Evolutionary conservation across 805 yeast genomes (phyloP).

Genomic region (Grigorovia humatica): DNA sequence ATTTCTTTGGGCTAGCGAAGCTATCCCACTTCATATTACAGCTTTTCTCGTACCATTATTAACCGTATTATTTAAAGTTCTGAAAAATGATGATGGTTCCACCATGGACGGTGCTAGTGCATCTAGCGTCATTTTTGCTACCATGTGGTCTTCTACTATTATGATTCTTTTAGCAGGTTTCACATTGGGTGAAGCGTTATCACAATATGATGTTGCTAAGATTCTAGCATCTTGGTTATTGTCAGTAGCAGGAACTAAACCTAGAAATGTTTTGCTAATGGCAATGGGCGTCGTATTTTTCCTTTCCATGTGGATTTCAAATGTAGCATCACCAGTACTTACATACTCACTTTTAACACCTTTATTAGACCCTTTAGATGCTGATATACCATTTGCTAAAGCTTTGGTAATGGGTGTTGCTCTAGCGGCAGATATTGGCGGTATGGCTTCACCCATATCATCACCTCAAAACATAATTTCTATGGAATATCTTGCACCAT

Average conservation of each 20-base stretch:
- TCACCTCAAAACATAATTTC: conserved; percentile 95
- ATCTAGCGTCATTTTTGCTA: conserved; percentile 51
- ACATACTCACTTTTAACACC: conserved; percentile 85
- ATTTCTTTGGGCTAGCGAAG: conserved; percentile 89
- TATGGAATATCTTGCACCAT: conserved; percentile 64
- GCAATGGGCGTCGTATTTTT: conserved; percentile 80
- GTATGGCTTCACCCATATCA: conserved; percentile 94
- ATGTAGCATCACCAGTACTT: conserved; percentile 92
- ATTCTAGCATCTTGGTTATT: conserved; percentile 78
- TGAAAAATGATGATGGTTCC: conserved; percentile 42
- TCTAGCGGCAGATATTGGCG: conserved; percentile 83
- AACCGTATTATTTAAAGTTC: conserved; percentile 57
- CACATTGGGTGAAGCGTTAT: conserved; percentile 84
- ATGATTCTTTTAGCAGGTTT: conserved; percentile 87
- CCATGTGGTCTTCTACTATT: conserved; percentile 94
- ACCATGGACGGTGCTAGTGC: conserved; percentile 60
- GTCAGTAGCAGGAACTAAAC: conserved; percentile 72
- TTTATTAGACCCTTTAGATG: conserved; percentile 64
- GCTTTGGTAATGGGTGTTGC: conserved; percentile 87
- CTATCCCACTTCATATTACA: conserved; percentile 88
- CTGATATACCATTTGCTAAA: conserved; percentile 69
- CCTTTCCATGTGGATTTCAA: conserved; percentile 89
- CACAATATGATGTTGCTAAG: conserved; percentile 83
- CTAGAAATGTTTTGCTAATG: conserved; percentile 61
- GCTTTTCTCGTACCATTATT: conserved; percentile 74